Evolutionary conservation across 768 basidiomycete genomes (phyloP).

Genomic region (Boletellus sp.): DNA sequence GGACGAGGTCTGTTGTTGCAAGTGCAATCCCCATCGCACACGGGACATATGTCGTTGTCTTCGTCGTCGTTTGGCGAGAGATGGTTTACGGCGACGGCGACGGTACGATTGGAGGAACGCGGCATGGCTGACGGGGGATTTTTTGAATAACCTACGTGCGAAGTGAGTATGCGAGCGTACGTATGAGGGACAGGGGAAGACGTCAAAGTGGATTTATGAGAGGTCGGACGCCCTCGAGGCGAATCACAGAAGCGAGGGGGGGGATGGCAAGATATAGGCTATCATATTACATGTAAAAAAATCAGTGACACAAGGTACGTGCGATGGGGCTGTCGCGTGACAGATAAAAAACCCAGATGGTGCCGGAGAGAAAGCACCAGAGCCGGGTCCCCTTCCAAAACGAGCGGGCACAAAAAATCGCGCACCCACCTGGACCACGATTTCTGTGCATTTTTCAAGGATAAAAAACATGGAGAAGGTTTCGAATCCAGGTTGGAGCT

Average conservation of each 20-base stretch:
- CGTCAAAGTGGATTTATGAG: constrained; percentile 26
- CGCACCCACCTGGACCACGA: constrained; percentile 32
- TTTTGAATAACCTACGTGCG: constrained; percentile 37
- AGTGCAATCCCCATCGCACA: constrained; percentile 88
- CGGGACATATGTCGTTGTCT: constrained; percentile 84
- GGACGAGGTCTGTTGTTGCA: constrained; percentile 51
- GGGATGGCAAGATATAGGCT: constrained; percentile 12
- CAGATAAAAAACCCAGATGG: constrained; percentile 30
- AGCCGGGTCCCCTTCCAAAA: constrained; percentile 25
- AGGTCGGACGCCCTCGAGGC: constrained; percentile 11
- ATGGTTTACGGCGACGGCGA: constrained; percentile 43
- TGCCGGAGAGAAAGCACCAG: constrained; percentile 18
- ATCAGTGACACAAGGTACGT: constrained; percentile 30
- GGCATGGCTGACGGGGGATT: constrained; percentile 61
- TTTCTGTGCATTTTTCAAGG: constrained; percentile 35
- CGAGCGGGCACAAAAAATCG: constrained; percentile 15
- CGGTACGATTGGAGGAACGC: constrained; percentile 66
- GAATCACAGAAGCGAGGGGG: constrained; percentile 23
- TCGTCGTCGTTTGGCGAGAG: constrained; percentile 57
- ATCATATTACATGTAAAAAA: constrained; percentile 38
- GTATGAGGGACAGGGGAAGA: constrained; percentile 21
- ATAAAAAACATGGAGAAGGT: constrained; percentile 36
- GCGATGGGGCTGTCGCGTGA: constrained; percentile 37
- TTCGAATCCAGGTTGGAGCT: constrained; percentile 35
- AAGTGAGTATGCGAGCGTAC: constrained; percentile 25